Evolutionary conservation across 305 asterid species (phyloP), one percentile per base, ranked within the genome.

Genomic region (Andrographis paniculata): DNA sequence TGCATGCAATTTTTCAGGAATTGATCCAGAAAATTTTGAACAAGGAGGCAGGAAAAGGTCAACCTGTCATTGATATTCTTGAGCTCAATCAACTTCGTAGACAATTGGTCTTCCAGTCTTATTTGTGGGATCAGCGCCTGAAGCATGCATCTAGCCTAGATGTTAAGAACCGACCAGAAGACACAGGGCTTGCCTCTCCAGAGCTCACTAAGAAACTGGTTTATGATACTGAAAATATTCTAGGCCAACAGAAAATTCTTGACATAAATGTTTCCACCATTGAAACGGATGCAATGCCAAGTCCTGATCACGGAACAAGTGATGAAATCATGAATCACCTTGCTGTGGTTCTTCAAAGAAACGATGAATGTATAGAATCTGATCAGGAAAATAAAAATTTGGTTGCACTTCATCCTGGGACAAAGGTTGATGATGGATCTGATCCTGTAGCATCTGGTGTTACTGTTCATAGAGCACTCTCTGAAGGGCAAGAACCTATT

Each of bases 41-140:
- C 39, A 70, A 67, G 68, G 95, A 91, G 50, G 69, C 47, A 16
- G 74, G 56, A 50, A 73, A 60, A 20, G 95, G 83, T 47, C 89
- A 75, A 59, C 86, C 87, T 7, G 51, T 41, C 40, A 62, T 83
- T 53, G 99, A 91, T 69, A 75, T 83, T 61, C 75, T 91, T 33
- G 96, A 91, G 67, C 77, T 91, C 63, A 87, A 83, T 77, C 78
- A 68, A 43, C 71, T 87, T 58, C 77, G 87, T 27, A 75, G 92
- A 45, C 94, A 91, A 55, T 68, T 87, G 41, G 52, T 87, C 30
- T 67, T 87, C 61, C 96, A 83, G 74, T 87, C 95, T 27, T 91
- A 75, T 55, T 60, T 82, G 66, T 91, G 99, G 99, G 99, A 91
- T 68, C 88, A 65, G 52, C 88, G 86, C 31, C 80, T 91, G 66